Base-by-base conservation (phyloP, 2,329 filamentous ascomycete species). In the Lachnellula subtilissima region DNA sequence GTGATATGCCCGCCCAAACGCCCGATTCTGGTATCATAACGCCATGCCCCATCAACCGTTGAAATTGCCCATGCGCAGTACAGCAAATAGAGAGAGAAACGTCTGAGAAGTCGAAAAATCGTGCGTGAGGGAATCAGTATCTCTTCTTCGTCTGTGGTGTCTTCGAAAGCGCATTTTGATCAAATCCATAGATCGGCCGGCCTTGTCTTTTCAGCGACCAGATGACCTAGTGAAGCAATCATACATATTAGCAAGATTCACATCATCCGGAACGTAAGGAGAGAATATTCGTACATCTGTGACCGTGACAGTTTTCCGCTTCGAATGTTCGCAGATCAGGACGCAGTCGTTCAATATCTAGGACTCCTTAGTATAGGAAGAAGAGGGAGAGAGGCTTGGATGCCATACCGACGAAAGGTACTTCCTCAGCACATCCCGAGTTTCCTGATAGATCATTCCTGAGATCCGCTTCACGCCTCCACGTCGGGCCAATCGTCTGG, bases 391-490 rank as follows among this genome's bases (percentile, higher is more conserved):
- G 49, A 25, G 9, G 2, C 25, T 25, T 35, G 12, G 15, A 46
- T 1, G 47, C 50, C 48, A 22, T 73, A 85, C 83, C 28, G 61
- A 60, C 5, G 72, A 62, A 0, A 92, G 71, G 0, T 77, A 74
- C 0, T 64, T 58, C 22, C 77, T 81, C 1, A 92, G 52, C 0
- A 76, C 81, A 0, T 4, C 17, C 0, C 89, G 75, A 0, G 78
- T 70, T 0, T 88, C 85, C 0, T 84, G 76, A 64, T 92, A 92
- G 2, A 91, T 85, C 0, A 47, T 61, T 0, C 68, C 79, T 0
- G 84, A 86, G 8, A 92, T 90, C 0, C 88, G 77, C 68, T 91
- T 91, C 0, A 93, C 85, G 0, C 89, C 89, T 1, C 88, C 89
- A 6, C 89, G 83, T 5, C 89, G 82, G 1, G 89, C 89, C 0